Evolutionary conservation across 371 early-diverging fungal genomes (phyloP), one percentile per base, ranked within the genome.

Genomic region (Parasitella parasitica): DNA sequence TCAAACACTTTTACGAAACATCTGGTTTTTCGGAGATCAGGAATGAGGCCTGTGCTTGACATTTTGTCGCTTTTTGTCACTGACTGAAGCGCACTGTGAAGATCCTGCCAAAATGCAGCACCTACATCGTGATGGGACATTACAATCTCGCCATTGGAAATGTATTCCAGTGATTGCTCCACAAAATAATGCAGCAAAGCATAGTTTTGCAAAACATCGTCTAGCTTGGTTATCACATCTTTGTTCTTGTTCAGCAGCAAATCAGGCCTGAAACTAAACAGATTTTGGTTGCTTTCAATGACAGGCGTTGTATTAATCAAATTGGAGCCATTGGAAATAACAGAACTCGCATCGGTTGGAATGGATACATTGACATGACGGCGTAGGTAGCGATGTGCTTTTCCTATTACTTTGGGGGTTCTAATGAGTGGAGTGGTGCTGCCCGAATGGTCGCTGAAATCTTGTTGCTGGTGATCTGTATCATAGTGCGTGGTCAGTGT

Each of bases 1-100:
- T 86, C 83, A 48, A 84, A 76, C 6, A 85, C 75, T 62, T 89
- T 89, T 54, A 92, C 88, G 73, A 88, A 90, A 53, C 93, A 91
- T 16, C 85, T 75, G 30, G 80, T 80, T 15, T 88, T 69, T 12
- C 67, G 58, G 6, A 83, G 54, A 55, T 76, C 69, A 28, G 70
- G 49, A n/a, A 65, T 56, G 9, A 65, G 50, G 16, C 65, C 50
- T 6, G 63, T 57, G 4, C 75, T 71, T 13, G 72, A 76, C 20
- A 72, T 37, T 15, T 49, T 35, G 20, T 49, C 37, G 6, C 52
- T 54, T 36, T 64, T 54, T 6, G 66, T 64, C 12, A 53, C 43
- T 12, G 65, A 50, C 13, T 63, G 36, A 41, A 80, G 43, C 13
- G 78, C 78, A 35, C 60, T 48, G 15, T 52, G 57, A 16, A 78